Evolutionary conservation across 2,329 filamentous ascomycete genomes (phyloP).

Genomic region (Fusarium aywerte): DNA sequence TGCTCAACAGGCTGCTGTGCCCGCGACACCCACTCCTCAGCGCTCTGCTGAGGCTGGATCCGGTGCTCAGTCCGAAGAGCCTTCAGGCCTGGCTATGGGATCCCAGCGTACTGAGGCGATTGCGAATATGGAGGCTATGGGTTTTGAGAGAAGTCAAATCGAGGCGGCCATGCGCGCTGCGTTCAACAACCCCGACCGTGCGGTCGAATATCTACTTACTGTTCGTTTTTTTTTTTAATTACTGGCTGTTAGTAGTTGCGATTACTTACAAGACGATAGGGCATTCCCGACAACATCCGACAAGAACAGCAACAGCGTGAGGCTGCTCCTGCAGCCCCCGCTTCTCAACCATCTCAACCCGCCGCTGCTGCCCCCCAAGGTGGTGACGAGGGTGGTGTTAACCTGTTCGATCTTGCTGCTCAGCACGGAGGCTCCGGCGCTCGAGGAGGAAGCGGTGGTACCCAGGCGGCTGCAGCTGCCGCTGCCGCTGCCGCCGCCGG

Average conservation of each 20-base stretch:
- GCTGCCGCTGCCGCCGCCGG: conserved; percentile 61
- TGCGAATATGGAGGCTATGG: conserved; percentile 96
- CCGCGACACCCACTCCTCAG: conserved; percentile 66
- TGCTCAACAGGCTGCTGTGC: conserved; percentile 61
- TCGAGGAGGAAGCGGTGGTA: conserved; percentile 57
- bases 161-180: conserved; percentile 95
- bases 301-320: conserved; percentile 70
- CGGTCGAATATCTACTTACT: conserved; percentile 93
- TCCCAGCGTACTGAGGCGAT: conserved; percentile 84
- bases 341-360: conserved; percentile 54
- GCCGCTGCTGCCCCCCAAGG: conserved; percentile 53
- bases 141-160: conserved; percentile 88
- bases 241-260: neutral
- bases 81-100: conserved; percentile 87
- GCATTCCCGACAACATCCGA: conserved; percentile 87
- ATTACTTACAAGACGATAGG: conserved; percentile 61
- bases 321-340: conserved; percentile 51
- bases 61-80: conserved; percentile 61
- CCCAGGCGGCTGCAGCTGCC: conserved; percentile 55
- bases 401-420: conserved; percentile 92
- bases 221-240: conserved; percentile 62
- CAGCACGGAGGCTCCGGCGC: conserved; percentile 69
- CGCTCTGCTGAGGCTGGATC: conserved; percentile 52
- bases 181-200: conserved; percentile 96
- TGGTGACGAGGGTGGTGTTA: conserved; percentile 75